Conservation (phyloP, 176 grass and related monocot genomes). For the Triticum urartu region DNA sequence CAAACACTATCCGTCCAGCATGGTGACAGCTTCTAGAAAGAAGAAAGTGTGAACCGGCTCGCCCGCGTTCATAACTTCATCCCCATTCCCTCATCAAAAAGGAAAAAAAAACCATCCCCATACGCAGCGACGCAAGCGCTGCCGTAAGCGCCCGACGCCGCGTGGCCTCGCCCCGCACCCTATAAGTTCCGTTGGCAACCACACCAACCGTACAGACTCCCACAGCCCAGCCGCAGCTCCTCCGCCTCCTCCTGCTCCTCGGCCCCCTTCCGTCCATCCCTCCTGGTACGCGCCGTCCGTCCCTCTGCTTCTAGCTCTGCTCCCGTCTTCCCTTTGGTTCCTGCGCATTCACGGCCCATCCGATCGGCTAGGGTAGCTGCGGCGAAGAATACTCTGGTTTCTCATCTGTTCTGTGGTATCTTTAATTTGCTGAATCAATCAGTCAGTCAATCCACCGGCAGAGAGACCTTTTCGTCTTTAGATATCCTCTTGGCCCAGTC, state of each 20-base stretch:
- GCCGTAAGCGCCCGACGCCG: conserved; percentile 18
- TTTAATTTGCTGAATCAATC: not conserved
- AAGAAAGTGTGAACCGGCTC: not conserved
- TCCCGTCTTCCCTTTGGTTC: not conserved
- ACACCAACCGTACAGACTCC: not conserved
- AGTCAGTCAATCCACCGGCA: not conserved
- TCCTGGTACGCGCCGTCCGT: not conserved
- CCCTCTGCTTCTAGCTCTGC: not conserved
- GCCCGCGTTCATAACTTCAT: not conserved
- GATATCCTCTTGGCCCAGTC: not conserved
- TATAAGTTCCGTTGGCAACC: not conserved
- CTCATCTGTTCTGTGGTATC: not conserved
- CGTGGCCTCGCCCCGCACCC: not conserved
- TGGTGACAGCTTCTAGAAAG: not conserved
- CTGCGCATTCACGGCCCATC: not conserved
- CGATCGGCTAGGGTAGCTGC: not conserved
- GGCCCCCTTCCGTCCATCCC: not conserved
- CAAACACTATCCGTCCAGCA: too few relatives aligned
- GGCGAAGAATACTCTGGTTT: not conserved
- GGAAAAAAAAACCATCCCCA: too few relatives aligned
- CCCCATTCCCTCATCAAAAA: too few relatives aligned
- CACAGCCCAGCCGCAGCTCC: not conserved
- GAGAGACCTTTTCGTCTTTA: too few relatives aligned
- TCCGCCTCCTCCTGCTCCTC: not conserved
- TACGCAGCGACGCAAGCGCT: conserved; percentile 4